A percentile compares a stretch with the other conserved stretches of the same genome.
These are phyloP conservation scores for Geranium brycei DNA, from an alignment of 345 rosid genomes.

Conservation along the genomic window DNA sequence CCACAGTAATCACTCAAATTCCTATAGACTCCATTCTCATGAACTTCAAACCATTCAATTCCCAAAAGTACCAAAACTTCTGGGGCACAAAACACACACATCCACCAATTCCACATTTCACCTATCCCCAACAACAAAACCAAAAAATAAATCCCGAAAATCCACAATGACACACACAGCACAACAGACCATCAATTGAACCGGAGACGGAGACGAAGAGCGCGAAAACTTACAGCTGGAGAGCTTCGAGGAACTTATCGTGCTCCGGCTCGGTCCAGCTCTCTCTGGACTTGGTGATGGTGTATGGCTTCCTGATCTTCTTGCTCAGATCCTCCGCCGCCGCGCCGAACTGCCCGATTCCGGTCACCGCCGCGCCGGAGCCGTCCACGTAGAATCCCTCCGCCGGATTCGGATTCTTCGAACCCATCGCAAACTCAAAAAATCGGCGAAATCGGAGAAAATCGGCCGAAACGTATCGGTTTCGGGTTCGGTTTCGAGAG, in stretches of 20 bases:
- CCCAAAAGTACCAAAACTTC: not conserved
- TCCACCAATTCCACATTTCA: not conserved
- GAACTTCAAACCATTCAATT: not conserved
- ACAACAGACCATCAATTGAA: not conserved
- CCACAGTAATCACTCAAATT: not conserved
- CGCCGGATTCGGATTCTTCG: slow-evolving; percentile 46
- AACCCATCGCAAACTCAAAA: slow-evolving; percentile 29
- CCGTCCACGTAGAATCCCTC: slow-evolving; percentile 61
- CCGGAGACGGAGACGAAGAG: not conserved
- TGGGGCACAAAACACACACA: not conserved
- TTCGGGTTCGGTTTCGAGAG: not conserved
- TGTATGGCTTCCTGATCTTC: slow-evolving; percentile 79
- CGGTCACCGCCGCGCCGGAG: slow-evolving; percentile 49
- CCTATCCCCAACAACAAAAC: not conserved
- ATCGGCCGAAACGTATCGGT: too few relatives aligned
- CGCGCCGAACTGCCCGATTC: slow-evolving; percentile 39
- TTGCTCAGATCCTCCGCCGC: slow-evolving; percentile 48
- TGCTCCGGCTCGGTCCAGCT: slow-evolving; percentile 97
- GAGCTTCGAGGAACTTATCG: slow-evolving; percentile 88
- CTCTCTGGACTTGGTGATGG: slow-evolving; percentile 78
- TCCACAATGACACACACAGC: not conserved
- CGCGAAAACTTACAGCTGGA: slow-evolving; percentile 49
- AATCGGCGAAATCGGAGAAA: too few relatives aligned
- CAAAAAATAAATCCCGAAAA: not conserved
- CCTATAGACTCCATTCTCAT: not conserved